phyloP scores from a whole-genome alignment of 2,329 filamentous ascomycete genomes.

The Monilinia fructicola region DNA sequence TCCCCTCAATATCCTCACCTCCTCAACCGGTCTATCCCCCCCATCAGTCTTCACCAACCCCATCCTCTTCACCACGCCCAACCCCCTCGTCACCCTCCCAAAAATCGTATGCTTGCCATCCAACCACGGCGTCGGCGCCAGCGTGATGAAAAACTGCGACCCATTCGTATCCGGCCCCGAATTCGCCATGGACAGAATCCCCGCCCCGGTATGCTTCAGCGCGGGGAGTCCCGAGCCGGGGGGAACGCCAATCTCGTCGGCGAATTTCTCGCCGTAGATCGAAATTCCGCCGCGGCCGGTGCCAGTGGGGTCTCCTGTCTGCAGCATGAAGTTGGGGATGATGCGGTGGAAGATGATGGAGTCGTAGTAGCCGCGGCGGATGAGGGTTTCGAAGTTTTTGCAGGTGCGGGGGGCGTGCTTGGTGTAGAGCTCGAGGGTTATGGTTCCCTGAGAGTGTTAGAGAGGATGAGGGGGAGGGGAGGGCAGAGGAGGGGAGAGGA shows the following conservation, averaged over 20 bases:
- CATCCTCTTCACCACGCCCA: conserved; percentile 83
- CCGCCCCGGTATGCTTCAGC: conserved; percentile 89
- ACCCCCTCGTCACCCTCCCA: conserved; percentile 79
- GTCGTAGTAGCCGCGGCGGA: conserved; percentile 84
- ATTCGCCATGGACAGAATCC: conserved; percentile 96
- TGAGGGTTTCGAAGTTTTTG: conserved; percentile 82
- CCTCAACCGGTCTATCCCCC: conserved; percentile 78
- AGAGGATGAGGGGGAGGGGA: conserved; percentile 10
- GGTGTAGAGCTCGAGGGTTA: conserved; percentile 87
- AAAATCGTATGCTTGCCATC: conserved; percentile 98
- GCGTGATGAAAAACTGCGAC: conserved; percentile 92
- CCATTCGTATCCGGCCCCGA: conserved; percentile 90
- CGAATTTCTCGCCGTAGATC: conserved; percentile 92
- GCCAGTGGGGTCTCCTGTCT: conserved; percentile 90
- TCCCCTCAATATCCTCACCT: conserved; percentile 77
- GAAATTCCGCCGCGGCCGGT: conserved; percentile 85
- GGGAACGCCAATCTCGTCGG: conserved; percentile 78
- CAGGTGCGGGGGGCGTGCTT: conserved; percentile 83
- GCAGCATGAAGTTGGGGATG: conserved; percentile 95
- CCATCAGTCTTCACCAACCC: conserved; percentile 79
- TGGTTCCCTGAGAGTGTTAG: conserved; percentile 61
- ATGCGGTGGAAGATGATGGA: conserved; percentile 85
- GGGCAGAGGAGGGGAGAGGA: not conserved
- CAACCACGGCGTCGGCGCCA: conserved; percentile 92
- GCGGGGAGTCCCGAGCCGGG: conserved; percentile 42